phyloP scores from a whole-genome alignment of 768 basidiomycete genomes.

The Sutorius australiensis region DNA sequence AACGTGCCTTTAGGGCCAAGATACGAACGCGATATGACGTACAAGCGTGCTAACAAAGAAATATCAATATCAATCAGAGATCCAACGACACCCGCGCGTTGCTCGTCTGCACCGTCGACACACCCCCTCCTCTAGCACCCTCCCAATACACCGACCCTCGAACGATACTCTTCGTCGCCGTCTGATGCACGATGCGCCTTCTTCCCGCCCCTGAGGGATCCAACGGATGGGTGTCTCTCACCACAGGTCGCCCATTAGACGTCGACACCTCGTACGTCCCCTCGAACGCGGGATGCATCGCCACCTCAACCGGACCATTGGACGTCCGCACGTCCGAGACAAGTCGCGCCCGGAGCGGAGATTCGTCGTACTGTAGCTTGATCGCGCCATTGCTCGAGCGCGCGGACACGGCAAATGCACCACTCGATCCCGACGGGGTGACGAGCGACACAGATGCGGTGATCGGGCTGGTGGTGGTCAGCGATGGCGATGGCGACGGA shows the following conservation, averaged over 20 bases:
- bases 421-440: constrained; percentile 23
- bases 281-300: constrained; percentile 37
- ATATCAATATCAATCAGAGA: constrained; percentile 7
- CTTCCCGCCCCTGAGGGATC: constrained; percentile 34
- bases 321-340: constrained; percentile 31
- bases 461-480: constrained; percentile 10
- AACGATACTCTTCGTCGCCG: neutral
- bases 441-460: constrained; percentile 23
- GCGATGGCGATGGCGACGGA: too few relatives aligned
- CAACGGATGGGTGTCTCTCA: constrained; percentile 9
- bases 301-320: constrained; percentile 27
- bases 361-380: constrained; percentile 23
- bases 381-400: constrained; percentile 35
- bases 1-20: too few relatives aligned
- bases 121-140: neutral
- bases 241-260: constrained; percentile 11
- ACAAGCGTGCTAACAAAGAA: too few relatives aligned
- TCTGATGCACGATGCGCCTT: constrained; percentile 20
- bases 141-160: constrained; percentile 21
- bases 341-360: constrained; percentile 33
- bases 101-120: constrained; percentile 18
- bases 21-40: too few relatives aligned
- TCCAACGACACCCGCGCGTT: constrained; percentile 20
- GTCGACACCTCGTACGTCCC: constrained; percentile 35
- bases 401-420: constrained; percentile 31